These are phyloP conservation scores for Russula foetens DNA, from an alignment of 768 basidiomycete genomes.

Conservation along the genomic window DNA sequence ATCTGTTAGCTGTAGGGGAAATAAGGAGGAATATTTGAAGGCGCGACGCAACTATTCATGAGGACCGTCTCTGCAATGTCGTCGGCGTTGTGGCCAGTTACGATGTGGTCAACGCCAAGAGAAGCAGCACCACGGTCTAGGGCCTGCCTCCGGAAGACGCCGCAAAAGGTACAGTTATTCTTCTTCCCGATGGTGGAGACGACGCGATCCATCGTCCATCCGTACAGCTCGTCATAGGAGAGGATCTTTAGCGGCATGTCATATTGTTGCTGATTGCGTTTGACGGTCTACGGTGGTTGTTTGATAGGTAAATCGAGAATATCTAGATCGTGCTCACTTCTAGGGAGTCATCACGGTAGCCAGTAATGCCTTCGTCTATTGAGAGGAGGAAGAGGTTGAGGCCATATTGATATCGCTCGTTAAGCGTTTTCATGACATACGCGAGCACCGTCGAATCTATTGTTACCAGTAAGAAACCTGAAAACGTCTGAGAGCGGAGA, in stretches of 20 bases:
- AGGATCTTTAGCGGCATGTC: constrained; percentile 92
- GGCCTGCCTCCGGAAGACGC: constrained; percentile 94
- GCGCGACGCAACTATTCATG: constrained; percentile 83
- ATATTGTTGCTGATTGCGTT: constrained; percentile 94
- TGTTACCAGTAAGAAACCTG: not conserved
- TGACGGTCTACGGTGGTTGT: constrained; percentile 66
- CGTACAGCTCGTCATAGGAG: constrained; percentile 92
- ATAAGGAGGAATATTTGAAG: not conserved
- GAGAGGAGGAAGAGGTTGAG: constrained; percentile 87
- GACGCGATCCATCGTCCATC: constrained; percentile 98
- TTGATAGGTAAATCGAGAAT: not conserved
- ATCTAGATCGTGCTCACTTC: constrained; percentile 50
- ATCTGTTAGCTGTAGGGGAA: not conserved
- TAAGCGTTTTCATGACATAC: constrained; percentile 92
- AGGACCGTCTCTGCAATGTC: constrained; percentile 98
- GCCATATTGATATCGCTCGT: constrained; percentile 90
- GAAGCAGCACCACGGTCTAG: constrained; percentile 89
- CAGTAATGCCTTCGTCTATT: constrained; percentile 98
- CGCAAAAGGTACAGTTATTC: constrained; percentile 99
- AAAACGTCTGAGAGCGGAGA: not conserved
- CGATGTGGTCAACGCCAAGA: constrained; percentile 90
- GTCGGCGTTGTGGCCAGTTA: constrained; percentile 98
- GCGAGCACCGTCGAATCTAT: constrained; percentile 96
- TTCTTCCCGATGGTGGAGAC: constrained; percentile 93
- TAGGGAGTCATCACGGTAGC: constrained; percentile 94